Evolutionary conservation across 2,329 filamentous ascomycete genomes (phyloP), one percentile per base, ranked within the genome.

Genomic region (Apiospora marii): DNA sequence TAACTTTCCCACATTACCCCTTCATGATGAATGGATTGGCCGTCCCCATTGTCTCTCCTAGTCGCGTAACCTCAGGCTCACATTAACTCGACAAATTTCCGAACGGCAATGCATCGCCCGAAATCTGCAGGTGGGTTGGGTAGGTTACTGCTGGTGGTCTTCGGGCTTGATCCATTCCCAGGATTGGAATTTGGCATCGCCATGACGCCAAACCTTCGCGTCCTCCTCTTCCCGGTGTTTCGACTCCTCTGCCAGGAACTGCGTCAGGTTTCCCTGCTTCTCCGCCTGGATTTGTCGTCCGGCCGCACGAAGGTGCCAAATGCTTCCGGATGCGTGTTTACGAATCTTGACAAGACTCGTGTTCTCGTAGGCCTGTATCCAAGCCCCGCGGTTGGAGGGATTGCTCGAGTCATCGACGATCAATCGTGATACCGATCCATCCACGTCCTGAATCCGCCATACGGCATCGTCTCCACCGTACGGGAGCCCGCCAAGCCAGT

Each of bases 91-190:
- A 64, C 34, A 41, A 41, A 19, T 10, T 41, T 8, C 13, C n/a
- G 34, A 41, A 64, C 10, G 10, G 58, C 34, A 64, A 41, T 24
- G 3, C 58, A 8, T 8, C 37, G 34, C 19, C n/a, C 16, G 7
- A 64, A 64, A 19, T 64, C 34, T 41, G 58, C 34, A 10, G 30
- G 58, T n/a, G n/a, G n/a, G 46, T 19, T 49, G 22, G 19, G 8
- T 34, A 19, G 27, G 13, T 34, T 58, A 53, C 51, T 37, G 22
- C 34, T 64, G 58, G 22, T 22, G 34, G 34, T 41, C 34, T 19
- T 41, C 34, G 58, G 58, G 58, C 34, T 34, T 64, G 58, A 64
- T 37, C 58, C 58, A 64, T 64, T 64, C 58, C 58, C 58, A 64
- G 1, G 34, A 64, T 14, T 64, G 58, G 34, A 51, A 51, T 12